Evolutionary conservation across 805 yeast species (phyloP).

Genomic region (Barnettozyma botsteinii): DNA sequence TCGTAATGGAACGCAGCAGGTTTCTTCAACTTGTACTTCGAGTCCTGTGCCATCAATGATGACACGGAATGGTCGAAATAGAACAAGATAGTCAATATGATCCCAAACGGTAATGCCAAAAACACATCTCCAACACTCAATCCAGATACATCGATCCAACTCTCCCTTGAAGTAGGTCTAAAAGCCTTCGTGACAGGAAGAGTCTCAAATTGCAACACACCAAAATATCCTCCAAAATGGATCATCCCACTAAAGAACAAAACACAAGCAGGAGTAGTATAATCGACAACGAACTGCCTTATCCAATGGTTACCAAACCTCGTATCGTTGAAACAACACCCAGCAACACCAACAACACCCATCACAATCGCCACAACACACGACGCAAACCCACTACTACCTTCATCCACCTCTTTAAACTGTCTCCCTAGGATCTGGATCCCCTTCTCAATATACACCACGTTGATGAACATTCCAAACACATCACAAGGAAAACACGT

Average conservation of each 20-base stretch:
- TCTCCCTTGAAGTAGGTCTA: conserved; percentile 53
- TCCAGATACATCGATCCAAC: conserved; percentile 37
- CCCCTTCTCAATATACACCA: conserved; percentile 87
- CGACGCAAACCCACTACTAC: conserved; percentile 61
- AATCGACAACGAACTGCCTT: conserved; percentile 75
- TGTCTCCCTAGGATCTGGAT: conserved; percentile 74
- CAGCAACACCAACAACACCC: conserved; percentile 72
- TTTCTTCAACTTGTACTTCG: conserved; percentile 72
- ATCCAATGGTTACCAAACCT: conserved; percentile 53
- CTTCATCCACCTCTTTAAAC: conserved; percentile 39
- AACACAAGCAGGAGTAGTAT: conserved; percentile 77
- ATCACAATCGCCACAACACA: conserved; percentile 70
- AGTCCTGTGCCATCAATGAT: conserved; percentile 84
- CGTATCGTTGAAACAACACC: conserved; percentile 42
- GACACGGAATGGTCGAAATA: conserved; percentile 96
- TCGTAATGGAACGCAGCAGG: conserved; percentile 95
- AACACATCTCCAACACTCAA: conserved; percentile 67
- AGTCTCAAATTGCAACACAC: conserved; percentile 48
- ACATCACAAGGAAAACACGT: conserved; percentile 86
- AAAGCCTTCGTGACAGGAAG: conserved; percentile 71
- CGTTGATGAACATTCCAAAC: conserved; percentile 85
- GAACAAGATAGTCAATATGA: conserved; percentile 75
- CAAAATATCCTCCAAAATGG: conserved; percentile 81
- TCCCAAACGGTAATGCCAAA: conserved; percentile 88
- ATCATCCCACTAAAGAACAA: conserved; percentile 88